phyloP scores from a whole-genome alignment of 1,284 basidiomycete genomes.

The Cutaneotrichosporon cutaneum region DNA sequence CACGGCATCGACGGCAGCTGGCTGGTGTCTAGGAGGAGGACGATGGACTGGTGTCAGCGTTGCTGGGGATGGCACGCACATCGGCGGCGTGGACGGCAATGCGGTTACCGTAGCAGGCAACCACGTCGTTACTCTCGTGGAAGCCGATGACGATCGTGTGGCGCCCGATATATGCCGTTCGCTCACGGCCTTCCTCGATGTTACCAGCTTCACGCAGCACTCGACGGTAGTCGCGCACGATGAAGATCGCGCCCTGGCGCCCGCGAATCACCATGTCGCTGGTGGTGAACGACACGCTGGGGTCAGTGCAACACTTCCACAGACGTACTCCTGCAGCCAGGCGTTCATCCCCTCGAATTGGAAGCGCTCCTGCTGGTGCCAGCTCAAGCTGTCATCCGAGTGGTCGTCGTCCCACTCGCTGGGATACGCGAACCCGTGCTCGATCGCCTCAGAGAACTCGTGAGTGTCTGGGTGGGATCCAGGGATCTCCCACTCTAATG shows the following conservation, averaged over 20 bases:
- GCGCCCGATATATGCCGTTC: background rate
- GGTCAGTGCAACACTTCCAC: constrained; percentile 23
- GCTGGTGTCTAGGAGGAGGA: background rate
- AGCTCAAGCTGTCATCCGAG: background rate
- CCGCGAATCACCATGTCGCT: constrained; percentile 29
- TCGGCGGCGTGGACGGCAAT: background rate
- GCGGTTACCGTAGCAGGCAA: background rate
- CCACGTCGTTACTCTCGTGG: background rate
- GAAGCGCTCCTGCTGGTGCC: no score
- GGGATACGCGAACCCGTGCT: background rate
- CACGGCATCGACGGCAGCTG: background rate
- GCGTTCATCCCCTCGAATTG: background rate
- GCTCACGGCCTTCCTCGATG: background rate
- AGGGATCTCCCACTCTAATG: background rate
- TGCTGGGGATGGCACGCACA: background rate
- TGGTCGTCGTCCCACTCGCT: background rate
- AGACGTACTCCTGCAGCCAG: background rate
- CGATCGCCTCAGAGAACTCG: background rate
- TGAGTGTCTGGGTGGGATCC: background rate
- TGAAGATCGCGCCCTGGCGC: constrained; percentile 19
- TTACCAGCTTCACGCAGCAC: constrained; percentile 15
- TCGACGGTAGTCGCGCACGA: constrained; percentile 32
- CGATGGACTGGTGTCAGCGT: background rate
- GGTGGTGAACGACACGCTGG: constrained; percentile 24
- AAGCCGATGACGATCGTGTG: background rate